These are phyloP conservation scores for Phytophthora megakarya DNA, from an alignment of 352 stramenopile species.

Conservation along the genomic window DNA sequence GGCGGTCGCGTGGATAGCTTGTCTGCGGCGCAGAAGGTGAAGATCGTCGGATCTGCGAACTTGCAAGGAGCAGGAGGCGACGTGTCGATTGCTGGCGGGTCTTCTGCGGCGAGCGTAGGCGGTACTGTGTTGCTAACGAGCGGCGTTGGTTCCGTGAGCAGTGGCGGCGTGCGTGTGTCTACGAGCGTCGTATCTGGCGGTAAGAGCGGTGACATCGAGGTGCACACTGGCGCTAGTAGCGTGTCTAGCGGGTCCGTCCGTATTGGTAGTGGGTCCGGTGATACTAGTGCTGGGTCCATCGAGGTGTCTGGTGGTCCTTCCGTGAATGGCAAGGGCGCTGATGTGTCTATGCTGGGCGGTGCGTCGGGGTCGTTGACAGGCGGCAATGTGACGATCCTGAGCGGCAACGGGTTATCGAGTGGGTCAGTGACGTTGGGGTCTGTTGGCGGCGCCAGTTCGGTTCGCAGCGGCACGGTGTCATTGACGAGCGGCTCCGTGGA, in stretches of 20 bases:
- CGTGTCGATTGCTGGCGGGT: slow-evolving; percentile 33
- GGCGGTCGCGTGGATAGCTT: slow-evolving; percentile 23
- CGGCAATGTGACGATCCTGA: slow-evolving; percentile 27
- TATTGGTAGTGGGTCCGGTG: slow-evolving; percentile 25
- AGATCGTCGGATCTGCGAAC: slow-evolving; percentile 32
- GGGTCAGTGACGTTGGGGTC: slow-evolving; percentile 25
- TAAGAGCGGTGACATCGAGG: slow-evolving; percentile 20
- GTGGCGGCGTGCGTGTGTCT: slow-evolving; percentile 23
- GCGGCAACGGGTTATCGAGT: slow-evolving; percentile 20
- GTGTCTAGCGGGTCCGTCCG: slow-evolving; percentile 28
- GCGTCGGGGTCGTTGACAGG: slow-evolving; percentile 27
- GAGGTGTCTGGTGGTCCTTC: slow-evolving; percentile 36
- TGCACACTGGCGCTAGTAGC: slow-evolving; percentile 24
- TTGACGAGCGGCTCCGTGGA: slow-evolving; percentile 22
- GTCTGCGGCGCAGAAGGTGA: slow-evolving; percentile 26
- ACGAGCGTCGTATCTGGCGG: slow-evolving; percentile 20
- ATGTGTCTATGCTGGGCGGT: slow-evolving; percentile 28
- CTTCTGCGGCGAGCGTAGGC: slow-evolving; percentile 16
- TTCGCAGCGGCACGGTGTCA: slow-evolving; percentile 20
- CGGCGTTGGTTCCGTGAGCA: slow-evolving; percentile 21
- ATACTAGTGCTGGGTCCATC: slow-evolving; percentile 28
- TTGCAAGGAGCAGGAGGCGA: slow-evolving; percentile 28
- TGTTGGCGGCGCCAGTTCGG: not conserved
- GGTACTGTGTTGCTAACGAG: slow-evolving; percentile 27
- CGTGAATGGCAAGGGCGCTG: slow-evolving; percentile 24